A percentile compares a stretch with the other conserved stretches of the same genome.
Conservation (phyloP, 768 basidiomycete species). For the Boletus sensibilis region DNA sequence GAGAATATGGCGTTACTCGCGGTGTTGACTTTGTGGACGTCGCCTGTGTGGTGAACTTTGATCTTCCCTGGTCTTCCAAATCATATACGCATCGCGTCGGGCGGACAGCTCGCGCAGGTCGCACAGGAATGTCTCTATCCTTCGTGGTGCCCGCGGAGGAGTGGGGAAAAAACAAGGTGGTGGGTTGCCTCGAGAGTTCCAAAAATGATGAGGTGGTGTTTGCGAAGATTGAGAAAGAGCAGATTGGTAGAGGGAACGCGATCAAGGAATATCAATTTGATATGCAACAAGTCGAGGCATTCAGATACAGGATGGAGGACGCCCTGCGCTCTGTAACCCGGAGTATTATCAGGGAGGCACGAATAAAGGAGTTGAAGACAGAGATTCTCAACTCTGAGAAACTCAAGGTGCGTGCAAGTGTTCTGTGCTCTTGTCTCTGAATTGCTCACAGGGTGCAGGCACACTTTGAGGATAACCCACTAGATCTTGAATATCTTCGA, state of each 20-base stretch:
- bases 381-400: constrained; percentile 96
- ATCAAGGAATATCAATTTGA: constrained; percentile 92
- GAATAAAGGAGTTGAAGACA: constrained; percentile 88
- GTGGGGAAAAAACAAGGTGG: constrained; percentile 74
- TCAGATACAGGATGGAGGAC: constrained; percentile 98
- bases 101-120: constrained; percentile 93
- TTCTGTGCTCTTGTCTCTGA: not conserved
- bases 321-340: constrained; percentile 86
- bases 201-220: constrained; percentile 67
- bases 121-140: constrained; percentile 87
- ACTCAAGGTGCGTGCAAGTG: constrained; percentile 66
- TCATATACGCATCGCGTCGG: constrained; percentile 96
- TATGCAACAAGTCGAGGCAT: constrained; percentile 94
- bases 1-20: constrained; percentile 90
- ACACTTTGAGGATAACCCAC: constrained; percentile 96
- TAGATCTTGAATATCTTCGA: constrained; percentile 86
- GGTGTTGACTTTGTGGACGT: constrained; percentile 98
- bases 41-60: constrained; percentile 96
- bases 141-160: constrained; percentile 73
- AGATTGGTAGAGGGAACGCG: constrained; percentile 53
- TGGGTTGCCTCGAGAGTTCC: constrained; percentile 66
- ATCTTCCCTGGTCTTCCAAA: constrained; percentile 83
- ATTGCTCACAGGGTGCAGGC: constrained; percentile 51
- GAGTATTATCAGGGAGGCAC: constrained; percentile 82
- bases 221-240: constrained; percentile 72